These are phyloP conservation scores for Cornus kousa DNA, from an alignment of 148 eudicot species.

Conservation along the genomic window DNA sequence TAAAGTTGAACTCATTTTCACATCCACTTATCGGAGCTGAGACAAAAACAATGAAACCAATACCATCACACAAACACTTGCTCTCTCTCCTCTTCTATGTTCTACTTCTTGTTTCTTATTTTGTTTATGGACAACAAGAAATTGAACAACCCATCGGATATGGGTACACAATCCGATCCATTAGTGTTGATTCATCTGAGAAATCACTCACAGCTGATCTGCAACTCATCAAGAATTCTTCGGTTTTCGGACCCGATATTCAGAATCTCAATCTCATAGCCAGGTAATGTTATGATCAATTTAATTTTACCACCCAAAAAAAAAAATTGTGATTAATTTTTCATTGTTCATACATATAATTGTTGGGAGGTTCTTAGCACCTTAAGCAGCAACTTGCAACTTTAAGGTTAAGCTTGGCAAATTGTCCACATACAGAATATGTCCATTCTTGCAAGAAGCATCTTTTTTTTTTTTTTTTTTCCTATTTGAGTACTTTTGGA, in stretches of 20 bases:
- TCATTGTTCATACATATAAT: too few species aligned
- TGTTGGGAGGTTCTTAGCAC: too few species aligned
- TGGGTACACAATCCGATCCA: slow-evolving; percentile 43
- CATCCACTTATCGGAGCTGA: background rate
- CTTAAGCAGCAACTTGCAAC: too few species aligned
- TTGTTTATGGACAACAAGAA: background rate
- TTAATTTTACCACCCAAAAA: too few species aligned
- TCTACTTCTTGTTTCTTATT: background rate
- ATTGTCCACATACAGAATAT: too few species aligned
- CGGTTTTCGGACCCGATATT: slow-evolving; percentile 53
- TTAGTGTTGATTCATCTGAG: slow-evolving; percentile 17
- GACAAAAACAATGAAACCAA: background rate
- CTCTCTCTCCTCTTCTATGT: background rate
- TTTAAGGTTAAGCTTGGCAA: too few species aligned
- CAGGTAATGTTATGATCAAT: slow-evolving; percentile 28
- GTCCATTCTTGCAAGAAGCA: too few species aligned
- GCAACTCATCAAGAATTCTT: slow-evolving; percentile 35
- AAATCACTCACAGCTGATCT: slow-evolving; percentile 38
- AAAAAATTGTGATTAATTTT: background rate
- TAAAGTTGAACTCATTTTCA: too few species aligned
- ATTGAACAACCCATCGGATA: slow-evolving; percentile 28
- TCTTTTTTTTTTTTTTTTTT: too few species aligned
- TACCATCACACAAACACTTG: too few species aligned
- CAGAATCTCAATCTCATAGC: slow-evolving; percentile 46
- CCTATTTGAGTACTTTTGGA: too few species aligned